Percentiles rank a stretch among this genome's conserved stretches.
Evolutionary conservation across 345 rosid genomes (phyloP).

Genomic region (Geranium brycei): DNA sequence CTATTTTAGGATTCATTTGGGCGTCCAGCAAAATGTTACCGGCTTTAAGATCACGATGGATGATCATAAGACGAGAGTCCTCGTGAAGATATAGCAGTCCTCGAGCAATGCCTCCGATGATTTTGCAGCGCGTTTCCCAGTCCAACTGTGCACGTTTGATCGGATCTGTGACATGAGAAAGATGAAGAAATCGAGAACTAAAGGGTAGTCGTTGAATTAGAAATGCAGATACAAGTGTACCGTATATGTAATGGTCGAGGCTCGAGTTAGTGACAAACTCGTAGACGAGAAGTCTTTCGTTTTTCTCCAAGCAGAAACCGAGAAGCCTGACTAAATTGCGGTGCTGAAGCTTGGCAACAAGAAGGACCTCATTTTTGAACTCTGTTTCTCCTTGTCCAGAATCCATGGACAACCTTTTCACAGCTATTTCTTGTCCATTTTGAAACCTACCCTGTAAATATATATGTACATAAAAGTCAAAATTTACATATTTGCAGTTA

Average conservation of each 20-base stretch:
- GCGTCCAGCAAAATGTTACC: constrained; percentile 18
- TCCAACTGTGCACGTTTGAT: constrained; percentile 4
- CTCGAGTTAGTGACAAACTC: constrained; percentile 24
- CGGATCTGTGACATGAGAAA: not conserved
- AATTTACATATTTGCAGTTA: not conserved
- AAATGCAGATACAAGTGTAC: constrained; percentile 1
- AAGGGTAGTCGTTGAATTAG: not conserved
- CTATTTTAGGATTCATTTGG: constrained; percentile 18
- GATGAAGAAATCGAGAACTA: not conserved
- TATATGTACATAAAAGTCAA: not conserved
- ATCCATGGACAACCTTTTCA: constrained; percentile 19
- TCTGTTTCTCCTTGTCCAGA: constrained; percentile 23
- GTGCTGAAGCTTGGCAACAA: constrained; percentile 29
- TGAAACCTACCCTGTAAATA: constrained; percentile 17
- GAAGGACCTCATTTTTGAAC: constrained; percentile 23
- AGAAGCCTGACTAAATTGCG: constrained; percentile 23
- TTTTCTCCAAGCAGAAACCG: constrained; percentile 22
- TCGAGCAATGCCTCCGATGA: constrained; percentile 15
- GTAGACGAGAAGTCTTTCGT: constrained; percentile 23
- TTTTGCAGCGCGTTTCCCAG: constrained; percentile 15
- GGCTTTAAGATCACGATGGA: constrained; percentile 23
- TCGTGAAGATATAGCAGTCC: constrained; percentile 18
- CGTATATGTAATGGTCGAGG: constrained; percentile 15
- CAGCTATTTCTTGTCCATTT: constrained; percentile 18
- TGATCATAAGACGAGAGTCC: constrained; percentile 14